Conservation (phyloP, 1,284 basidiomycete genomes). For the Quambalaria eucalypti region DNA sequence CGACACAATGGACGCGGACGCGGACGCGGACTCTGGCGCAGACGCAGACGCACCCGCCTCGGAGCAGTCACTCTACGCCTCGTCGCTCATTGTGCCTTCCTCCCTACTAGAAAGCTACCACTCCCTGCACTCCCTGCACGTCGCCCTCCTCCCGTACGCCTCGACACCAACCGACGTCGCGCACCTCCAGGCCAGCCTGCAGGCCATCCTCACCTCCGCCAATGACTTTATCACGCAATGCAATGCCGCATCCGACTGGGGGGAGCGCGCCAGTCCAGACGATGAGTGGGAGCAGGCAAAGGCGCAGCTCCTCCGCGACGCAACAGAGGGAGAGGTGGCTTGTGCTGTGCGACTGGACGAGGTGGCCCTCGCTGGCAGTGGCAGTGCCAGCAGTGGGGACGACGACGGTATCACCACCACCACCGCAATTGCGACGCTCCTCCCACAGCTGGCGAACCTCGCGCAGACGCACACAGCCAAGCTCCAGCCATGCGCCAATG, state of each 20-base stretch:
- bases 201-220: background rate
- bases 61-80: background rate
- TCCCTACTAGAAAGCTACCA: background rate
- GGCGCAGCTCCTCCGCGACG: background rate
- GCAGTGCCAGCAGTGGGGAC: too few relatives aligned
- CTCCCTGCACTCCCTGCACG: background rate
- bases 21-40: background rate
- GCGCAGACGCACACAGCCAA: background rate
- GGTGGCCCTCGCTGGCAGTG: background rate
- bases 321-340: background rate
- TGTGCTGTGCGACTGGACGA: background rate
- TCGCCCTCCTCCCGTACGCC: background rate
- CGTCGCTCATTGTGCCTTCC: background rate
- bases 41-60: background rate
- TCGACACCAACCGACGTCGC: background rate
- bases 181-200: background rate
- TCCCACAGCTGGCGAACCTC: background rate
- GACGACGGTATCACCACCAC: too few relatives aligned
- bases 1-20: background rate
- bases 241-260: background rate
- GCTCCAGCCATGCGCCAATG: background rate
- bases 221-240: background rate
- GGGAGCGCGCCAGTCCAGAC: background rate
- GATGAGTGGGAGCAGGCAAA: background rate
- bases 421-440: background rate